Base-by-base conservation (phyloP, 2,329 filamentous ascomycete genomes). In the Paramyrothecium roridum region DNA sequence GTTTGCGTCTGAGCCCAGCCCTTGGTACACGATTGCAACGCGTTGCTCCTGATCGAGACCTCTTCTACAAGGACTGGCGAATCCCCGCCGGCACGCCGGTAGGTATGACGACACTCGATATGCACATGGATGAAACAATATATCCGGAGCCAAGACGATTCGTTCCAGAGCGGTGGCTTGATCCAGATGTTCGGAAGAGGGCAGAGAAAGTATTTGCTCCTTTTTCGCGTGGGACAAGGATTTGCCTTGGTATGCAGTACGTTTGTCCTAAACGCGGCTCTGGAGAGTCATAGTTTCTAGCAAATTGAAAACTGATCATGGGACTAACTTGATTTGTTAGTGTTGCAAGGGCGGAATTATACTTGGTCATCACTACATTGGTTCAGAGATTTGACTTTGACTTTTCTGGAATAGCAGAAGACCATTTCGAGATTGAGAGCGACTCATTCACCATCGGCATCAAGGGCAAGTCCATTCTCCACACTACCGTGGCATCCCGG, bases 1-100 rank as follows among this genome's bases (percentile, higher is more conserved):
- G 66, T 0, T 56, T 78, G n/a, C 71, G 77, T 7, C 55, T 79
- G 2, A 70, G 72, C 19, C 75, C 72, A 21, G 75, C 70, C 1
- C 65, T 73, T 2, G 57, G 60, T 48, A 65, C 20, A 59, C 59
- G 58, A 56, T 65, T 58, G 57, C 64, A 34, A 53, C 71, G 57
- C 56, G 65, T 58, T 58, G 66, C 54, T 8, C 64, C 65, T 16
- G 63, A 67, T 34, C 59, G 56, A 3, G 57, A 61, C 11, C 46
- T 71, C 11, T 49, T 61, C 10, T 72, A 67, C 57, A 57, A 63
- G 17, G 53, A 62, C 17, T 68, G 67, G 60, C 53, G 56, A 2
- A 70, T 73, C 22, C 68, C 67, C 12, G 34, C 55, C 2, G 59
- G 63, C 7, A 67, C 65, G 0, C 68, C 74, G 1, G 65, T 78